Conservation (phyloP, 2,329 filamentous ascomycete genomes). For the Diaporthe ilicicola region DNA sequence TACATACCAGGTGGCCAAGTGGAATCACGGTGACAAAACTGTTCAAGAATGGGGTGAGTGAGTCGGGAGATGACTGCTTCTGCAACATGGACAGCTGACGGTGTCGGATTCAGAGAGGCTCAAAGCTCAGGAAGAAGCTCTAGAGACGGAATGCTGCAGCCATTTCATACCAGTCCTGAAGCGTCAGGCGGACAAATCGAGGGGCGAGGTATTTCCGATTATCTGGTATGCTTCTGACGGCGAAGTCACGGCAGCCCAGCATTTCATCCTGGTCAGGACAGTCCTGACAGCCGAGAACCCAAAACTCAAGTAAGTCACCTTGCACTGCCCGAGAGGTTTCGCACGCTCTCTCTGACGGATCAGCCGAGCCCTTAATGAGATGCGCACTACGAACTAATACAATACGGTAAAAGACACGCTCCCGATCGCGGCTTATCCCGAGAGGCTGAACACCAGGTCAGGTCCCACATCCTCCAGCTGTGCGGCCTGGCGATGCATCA, state of each 20-base stretch:
- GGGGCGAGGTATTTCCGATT: neutral
- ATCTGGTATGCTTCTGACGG: neutral
- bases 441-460: conserved; percentile 3
- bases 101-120: neutral
- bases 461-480: neutral
- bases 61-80: neutral
- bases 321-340: neutral
- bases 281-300: conserved; percentile 6
- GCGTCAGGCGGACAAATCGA: conserved; percentile 3
- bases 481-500: conserved; percentile 1
- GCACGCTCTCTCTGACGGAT: neutral
- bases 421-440: neutral
- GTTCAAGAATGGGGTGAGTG: conserved; percentile 7
- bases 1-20: conserved; percentile 8
- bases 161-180: neutral
- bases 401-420: neutral
- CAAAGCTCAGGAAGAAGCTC: neutral
- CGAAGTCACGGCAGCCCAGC: conserved; percentile 5
- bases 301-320: neutral
- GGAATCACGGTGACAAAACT: conserved; percentile 1
- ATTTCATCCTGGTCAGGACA: neutral
- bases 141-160: neutral
- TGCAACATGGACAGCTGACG: neutral
- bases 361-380: neutral
- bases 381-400: neutral